phyloP scores from a whole-genome alignment of 2,329 filamentous ascomycete species.

The Colletotrichum caudatum region DNA sequence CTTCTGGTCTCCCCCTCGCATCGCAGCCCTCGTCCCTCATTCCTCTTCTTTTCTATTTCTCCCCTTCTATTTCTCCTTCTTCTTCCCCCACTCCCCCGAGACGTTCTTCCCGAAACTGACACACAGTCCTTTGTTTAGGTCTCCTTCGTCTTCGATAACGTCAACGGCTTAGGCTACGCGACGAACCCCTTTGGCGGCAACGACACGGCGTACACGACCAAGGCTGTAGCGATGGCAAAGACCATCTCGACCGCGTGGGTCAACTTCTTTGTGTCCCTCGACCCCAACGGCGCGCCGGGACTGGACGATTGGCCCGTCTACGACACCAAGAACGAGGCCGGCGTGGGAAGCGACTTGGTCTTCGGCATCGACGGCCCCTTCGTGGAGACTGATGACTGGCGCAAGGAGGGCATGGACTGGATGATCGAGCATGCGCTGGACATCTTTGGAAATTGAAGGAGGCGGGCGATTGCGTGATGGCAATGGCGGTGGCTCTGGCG shows the following conservation, averaged over 20 bases:
- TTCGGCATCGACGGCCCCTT: constrained; percentile 45
- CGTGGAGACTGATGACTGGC: constrained; percentile 49
- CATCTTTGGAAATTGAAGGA: constrained; percentile 47
- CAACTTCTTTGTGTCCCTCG: constrained; percentile 46
- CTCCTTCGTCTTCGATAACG: constrained; percentile 56
- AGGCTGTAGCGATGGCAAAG: constrained; percentile 46
- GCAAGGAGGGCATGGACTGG: constrained; percentile 48
- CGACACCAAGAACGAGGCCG: constrained; percentile 22
- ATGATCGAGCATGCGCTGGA: constrained; percentile 46
- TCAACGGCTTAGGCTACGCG: constrained; percentile 49
- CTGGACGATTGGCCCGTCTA: constrained; percentile 48
- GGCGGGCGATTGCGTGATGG: not conserved
- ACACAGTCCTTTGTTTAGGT: constrained; percentile 44
- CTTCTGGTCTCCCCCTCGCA: not conserved
- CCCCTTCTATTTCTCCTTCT: too few relatives aligned
- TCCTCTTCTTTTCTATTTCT: too few relatives aligned
- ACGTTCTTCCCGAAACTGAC: not conserved
- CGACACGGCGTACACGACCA: constrained; percentile 44
- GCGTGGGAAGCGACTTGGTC: constrained; percentile 47
- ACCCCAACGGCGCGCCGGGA: constrained; percentile 46
- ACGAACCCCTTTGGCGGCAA: constrained; percentile 49
- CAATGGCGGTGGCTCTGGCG: not conserved
- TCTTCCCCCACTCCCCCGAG: too few relatives aligned
- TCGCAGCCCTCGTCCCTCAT: too few relatives aligned
- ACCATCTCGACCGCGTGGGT: constrained; percentile 50